Evolutionary conservation across 805 yeast genomes (phyloP), one percentile per base, ranked within the genome.

Genomic region (Wickerhamomyces canadensis): DNA sequence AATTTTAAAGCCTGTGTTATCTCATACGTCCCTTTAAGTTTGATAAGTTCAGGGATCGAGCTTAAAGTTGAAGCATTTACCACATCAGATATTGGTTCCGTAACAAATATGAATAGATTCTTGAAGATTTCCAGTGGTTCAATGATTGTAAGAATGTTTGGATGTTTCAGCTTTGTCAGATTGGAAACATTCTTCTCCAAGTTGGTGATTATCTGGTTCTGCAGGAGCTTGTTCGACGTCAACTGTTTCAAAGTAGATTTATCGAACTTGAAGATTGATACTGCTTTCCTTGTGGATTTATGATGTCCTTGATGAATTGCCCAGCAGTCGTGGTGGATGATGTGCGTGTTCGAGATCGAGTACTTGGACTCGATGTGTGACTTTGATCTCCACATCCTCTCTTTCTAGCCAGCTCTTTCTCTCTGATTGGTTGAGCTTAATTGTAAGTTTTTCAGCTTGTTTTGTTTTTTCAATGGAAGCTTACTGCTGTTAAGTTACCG

Each of bases 101-200:
- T 78, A 11, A 84, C 98, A 64, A 93, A 91, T 37, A 82, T 55
- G 47, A 89, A 71, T 40, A 85, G 75, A 46, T 75, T 72, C 46
- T 81, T 80, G 26, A 91, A 84, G 47, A 88, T 95, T 58, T 93
- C 98, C 43, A 89, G 60, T 0, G 95, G 95, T 56, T 94, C 98
- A 26, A 85, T 75, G 3, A 93, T 69, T 1, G 88, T 80, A 32
- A 93, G 62, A 19, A 93, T 70, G 45, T 87, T 80, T 0, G 99
- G 98, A 57, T 93, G 99, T 48, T 88, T 83, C 49, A 93, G 65
- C 54, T 81, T 84, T 14, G 94, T 76, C 54, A 89, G 62, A 44
- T 82, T 80, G 17, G 76, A 62, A 2, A 87, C 81, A 49, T 88
- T 29, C 17, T 29, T 29, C 23, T 29, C 32, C 8, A 29, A 7